Evolutionary conservation across 2,329 filamentous ascomycete genomes (phyloP), one percentile per base, ranked within the genome.

Genomic region (Alternaria burnsii): DNA sequence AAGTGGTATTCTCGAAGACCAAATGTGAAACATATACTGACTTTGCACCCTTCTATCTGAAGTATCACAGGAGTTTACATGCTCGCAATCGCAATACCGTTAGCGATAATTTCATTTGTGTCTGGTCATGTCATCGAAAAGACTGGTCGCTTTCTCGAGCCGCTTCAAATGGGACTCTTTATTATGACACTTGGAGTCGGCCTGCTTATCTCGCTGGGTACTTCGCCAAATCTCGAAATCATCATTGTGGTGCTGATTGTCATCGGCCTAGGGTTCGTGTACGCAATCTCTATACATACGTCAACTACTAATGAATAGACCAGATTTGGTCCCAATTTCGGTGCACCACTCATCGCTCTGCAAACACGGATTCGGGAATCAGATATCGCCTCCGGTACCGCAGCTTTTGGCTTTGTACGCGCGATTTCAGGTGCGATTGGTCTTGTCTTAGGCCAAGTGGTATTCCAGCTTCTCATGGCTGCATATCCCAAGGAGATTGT

Each of bases 311-410:
- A 26, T 26, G 7, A 26, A 26, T 26, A 26, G 24, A 8, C 24
- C 0, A 26, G 24, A 26, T 80, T 82, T 2, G 85, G 84, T 0
- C 76, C 85, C 5, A 80, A 86, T 1, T 87, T 88, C 68, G 84
- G 87, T 61, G 81, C 85, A 0, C 88, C 81, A 4, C 79, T 79
- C 9, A 83, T 86, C 12, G 77, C 79, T 0, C 78, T 92, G 5
- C 90, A 92, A 68, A 83, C 67, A 77, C 83, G 51, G 12, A 86
- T 91, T 40, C 80, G 82, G 16, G 84, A 83, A 7, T 77, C 82
- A 11, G 83, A 87, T 16, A 79, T 78, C 7, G 84, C 84, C 0
- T 79, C 82, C 0, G 85, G 84, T 0, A 87, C 83, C 0, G 81
- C 84, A 0, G 83, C 84, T 0, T 78, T 86, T 16, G 79, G 80